Conservation (phyloP, 129 eudicot species). For the sunflower (Helianthus annuus) region DNA sequence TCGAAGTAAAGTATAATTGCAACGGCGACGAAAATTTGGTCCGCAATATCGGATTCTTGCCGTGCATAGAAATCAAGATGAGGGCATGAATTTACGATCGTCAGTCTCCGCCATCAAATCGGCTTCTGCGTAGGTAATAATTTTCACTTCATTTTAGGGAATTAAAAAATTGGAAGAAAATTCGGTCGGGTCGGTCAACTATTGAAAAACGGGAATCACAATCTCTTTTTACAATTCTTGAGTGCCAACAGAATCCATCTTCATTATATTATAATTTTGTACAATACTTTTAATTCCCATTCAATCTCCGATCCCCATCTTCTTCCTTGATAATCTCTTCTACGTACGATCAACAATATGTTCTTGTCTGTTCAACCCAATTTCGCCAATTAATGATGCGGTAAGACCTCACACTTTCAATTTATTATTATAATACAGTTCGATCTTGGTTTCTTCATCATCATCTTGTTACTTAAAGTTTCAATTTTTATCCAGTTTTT, state of each 20-base stretch:
- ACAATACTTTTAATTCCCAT: conserved; percentile 14
- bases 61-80: no score
- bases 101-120: no score
- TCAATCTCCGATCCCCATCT: not conserved
- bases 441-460: conserved; percentile 17
- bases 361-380: conserved; percentile 17
- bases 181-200: no score
- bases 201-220: no score
- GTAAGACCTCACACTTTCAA: conserved; percentile 31
- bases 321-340: not conserved
- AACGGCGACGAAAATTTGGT: no score
- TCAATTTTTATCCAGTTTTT: conserved; percentile 10
- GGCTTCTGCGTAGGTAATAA: no score
- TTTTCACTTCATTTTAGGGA: no score
- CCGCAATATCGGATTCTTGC: no score
- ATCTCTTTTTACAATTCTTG: conserved; percentile 18
- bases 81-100: no score
- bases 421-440: not conserved
- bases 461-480: conserved; percentile 22
- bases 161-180: no score
- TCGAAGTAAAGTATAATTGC: no score
- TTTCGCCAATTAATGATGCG: conserved; percentile 15
- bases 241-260: not conserved
- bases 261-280: no score
- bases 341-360: not conserved